Conservation (phyloP, 371 early-diverging fungal genomes). For the Thermomucor indicae-seudaticae region DNA sequence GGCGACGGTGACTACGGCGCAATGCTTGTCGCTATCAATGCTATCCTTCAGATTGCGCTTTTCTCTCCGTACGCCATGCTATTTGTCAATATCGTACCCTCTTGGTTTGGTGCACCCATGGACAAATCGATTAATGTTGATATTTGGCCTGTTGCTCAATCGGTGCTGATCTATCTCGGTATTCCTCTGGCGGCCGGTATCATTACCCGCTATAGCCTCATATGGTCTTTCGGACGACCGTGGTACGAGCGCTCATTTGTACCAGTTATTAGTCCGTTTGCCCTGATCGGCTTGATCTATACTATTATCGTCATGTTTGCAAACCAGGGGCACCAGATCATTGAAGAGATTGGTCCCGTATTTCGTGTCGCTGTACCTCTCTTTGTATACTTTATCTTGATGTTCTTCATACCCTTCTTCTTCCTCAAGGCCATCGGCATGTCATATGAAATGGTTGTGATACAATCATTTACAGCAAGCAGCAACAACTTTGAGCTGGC, state of each 20-base stretch:
- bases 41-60: conserved; percentile 63
- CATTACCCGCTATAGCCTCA: conserved; percentile 48
- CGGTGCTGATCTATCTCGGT: conserved; percentile 68
- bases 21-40: conserved; percentile 66
- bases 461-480: conserved; percentile 69
- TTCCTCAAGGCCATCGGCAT: conserved; percentile 22
- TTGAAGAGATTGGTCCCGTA: conserved; percentile 59
- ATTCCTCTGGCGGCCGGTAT: conserved; percentile 63
- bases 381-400: conserved; percentile 58
- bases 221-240: conserved; percentile 20
- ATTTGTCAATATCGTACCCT: conserved; percentile 49
- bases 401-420: conserved; percentile 53
- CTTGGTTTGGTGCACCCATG: conserved; percentile 38
- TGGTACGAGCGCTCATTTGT: conserved; percentile 62
- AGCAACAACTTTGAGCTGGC: conserved; percentile 79
- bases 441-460: conserved; percentile 49
- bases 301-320: conserved; percentile 77
- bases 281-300: conserved; percentile 61
- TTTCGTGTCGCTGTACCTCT: conserved; percentile 68
- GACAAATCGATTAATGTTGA: conserved; percentile 36
- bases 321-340: conserved; percentile 65
- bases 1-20: conserved; percentile 69
- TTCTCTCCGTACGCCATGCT: conserved; percentile 62
- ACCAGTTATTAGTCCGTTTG: conserved; percentile 47
- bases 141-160: conserved; percentile 54